These are phyloP conservation scores for Melanomma pulvis-pyrius DNA, from an alignment of 495 filamentous ascomycete species.

Conservation along the genomic window DNA sequence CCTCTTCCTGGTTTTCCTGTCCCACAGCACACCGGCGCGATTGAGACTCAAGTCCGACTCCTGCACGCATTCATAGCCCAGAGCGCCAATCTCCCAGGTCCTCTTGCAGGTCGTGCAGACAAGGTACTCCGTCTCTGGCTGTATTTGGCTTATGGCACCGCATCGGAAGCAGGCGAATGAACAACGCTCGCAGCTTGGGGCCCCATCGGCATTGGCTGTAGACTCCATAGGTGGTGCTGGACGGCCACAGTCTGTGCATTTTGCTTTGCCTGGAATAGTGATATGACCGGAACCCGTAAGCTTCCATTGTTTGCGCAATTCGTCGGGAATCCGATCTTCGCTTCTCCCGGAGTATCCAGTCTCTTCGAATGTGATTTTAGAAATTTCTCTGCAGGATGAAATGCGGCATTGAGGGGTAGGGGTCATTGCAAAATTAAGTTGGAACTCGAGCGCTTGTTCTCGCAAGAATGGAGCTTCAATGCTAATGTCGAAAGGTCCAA, in stretches of 20 bases:
- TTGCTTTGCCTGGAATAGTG: slow-evolving; percentile 20
- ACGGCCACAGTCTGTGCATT: slow-evolving; percentile 31
- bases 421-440: slow-evolving; percentile 11
- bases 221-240: slow-evolving; percentile 30
- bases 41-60: neutral
- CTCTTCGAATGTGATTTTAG: slow-evolving; percentile 33
- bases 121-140: neutral
- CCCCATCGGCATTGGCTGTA: neutral
- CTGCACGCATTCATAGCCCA: slow-evolving; percentile 25
- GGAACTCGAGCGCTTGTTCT: slow-evolving; percentile 30
- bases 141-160: neutral
- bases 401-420: slow-evolving; percentile 28
- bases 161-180: slow-evolving; percentile 38
- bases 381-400: slow-evolving; percentile 28
- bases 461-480: slow-evolving; percentile 30
- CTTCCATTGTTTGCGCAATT: slow-evolving; percentile 33
- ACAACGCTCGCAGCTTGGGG: slow-evolving; percentile 34
- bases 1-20: neutral
- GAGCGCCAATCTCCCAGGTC: slow-evolving; percentile 24
- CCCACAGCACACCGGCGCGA: neutral
- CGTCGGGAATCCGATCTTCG: slow-evolving; percentile 42
- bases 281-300: neutral
- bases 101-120: slow-evolving; percentile 9
- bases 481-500: slow-evolving; percentile 24
- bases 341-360: slow-evolving; percentile 41